phyloP scores from a whole-genome alignment of 495 filamentous ascomycete genomes.

The Penicillium parvum region DNA sequence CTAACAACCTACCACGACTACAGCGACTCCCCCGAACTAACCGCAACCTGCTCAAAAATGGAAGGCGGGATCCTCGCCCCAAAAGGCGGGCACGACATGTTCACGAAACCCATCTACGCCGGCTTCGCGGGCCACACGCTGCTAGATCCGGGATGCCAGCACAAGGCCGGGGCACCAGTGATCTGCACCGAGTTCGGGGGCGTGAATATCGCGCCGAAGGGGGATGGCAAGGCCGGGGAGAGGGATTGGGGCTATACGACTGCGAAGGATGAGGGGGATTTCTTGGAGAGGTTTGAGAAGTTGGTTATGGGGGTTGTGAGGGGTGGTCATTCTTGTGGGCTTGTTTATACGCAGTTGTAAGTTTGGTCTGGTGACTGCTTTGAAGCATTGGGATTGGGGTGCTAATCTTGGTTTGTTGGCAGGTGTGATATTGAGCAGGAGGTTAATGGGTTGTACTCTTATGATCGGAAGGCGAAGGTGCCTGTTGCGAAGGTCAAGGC shows the following conservation, averaged over 20 bases:
- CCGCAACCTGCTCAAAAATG: slow-evolving; percentile 41
- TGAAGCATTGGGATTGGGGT: neutral
- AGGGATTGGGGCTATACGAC: slow-evolving; percentile 42
- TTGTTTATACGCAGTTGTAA: slow-evolving; percentile 40
- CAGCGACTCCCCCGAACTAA: slow-evolving; percentile 44
- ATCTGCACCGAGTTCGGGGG: slow-evolving; percentile 58
- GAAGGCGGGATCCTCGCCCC: slow-evolving; percentile 40
- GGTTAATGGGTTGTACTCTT: slow-evolving; percentile 37
- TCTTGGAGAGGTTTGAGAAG: slow-evolving; percentile 29
- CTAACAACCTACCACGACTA: slow-evolving; percentile 62
- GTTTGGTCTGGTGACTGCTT: slow-evolving; percentile 1
- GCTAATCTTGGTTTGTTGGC: slow-evolving; percentile 2
- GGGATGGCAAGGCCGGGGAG: slow-evolving; percentile 22
- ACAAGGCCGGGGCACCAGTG: slow-evolving; percentile 48
- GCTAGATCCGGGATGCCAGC: slow-evolving; percentile 40
- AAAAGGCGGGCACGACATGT: slow-evolving; percentile 45
- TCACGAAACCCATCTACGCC: slow-evolving; percentile 36
- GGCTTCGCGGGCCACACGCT: slow-evolving; percentile 15
- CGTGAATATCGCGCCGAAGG: slow-evolving; percentile 51
- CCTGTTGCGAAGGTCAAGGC: slow-evolving; percentile 27
- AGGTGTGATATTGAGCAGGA: slow-evolving; percentile 41
- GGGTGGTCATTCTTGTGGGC: slow-evolving; percentile 32
- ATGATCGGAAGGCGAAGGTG: slow-evolving; percentile 34
- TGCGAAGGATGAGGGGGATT: slow-evolving; percentile 30
- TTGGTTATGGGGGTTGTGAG: slow-evolving; percentile 34